A percentile compares a stretch with the other conserved stretches of the same genome.
These are phyloP conservation scores for Cyclaneusma minus DNA, from an alignment of 2,329 filamentous ascomycete genomes.

Conservation along the genomic window DNA sequence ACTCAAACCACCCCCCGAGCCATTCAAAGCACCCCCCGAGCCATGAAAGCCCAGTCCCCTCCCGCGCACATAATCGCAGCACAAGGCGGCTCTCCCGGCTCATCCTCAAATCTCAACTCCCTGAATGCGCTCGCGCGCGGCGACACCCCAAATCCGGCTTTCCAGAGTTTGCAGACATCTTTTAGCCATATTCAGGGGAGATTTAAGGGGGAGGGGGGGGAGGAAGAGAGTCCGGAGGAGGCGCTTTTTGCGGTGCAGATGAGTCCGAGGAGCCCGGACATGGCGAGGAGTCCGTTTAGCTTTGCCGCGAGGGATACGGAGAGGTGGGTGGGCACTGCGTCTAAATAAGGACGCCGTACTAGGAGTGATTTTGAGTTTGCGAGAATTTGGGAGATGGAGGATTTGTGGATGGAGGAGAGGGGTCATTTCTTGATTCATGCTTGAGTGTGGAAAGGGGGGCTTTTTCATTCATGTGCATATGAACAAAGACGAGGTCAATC, in stretches of 20 bases:
- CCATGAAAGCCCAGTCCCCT: constrained; percentile 11
- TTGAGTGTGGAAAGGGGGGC: too few species aligned
- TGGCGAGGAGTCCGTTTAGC: constrained; percentile 70
- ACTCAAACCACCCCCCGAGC: constrained; percentile 3
- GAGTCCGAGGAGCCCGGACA: constrained; percentile 74
- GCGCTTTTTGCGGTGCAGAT: constrained; percentile 79
- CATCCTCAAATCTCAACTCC: constrained; percentile 13
- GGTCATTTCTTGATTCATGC: too few species aligned
- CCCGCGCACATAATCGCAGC: constrained; percentile 11
- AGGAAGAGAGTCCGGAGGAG: constrained; percentile 47
- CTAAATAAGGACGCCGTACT: too few species aligned
- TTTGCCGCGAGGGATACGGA: constrained; percentile 19
- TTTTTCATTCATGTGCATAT: too few species aligned
- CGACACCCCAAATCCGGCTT: too few species aligned
- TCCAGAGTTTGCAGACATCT: too few species aligned
- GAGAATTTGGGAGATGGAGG: too few species aligned
- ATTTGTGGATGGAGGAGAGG: too few species aligned
- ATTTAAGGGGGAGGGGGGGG: constrained; percentile 18
- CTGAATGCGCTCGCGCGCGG: constrained; percentile 20
- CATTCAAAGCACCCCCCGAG: neutral
- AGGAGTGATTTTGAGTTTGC: too few species aligned
- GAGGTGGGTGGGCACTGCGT: constrained; percentile 14
- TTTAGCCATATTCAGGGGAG: constrained; percentile 18
- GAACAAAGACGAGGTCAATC: too few species aligned
- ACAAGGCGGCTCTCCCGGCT: constrained; percentile 8